phyloP scores from a whole-genome alignment of 2,329 filamentous ascomycete species.

The Calonectria ilicicola region DNA sequence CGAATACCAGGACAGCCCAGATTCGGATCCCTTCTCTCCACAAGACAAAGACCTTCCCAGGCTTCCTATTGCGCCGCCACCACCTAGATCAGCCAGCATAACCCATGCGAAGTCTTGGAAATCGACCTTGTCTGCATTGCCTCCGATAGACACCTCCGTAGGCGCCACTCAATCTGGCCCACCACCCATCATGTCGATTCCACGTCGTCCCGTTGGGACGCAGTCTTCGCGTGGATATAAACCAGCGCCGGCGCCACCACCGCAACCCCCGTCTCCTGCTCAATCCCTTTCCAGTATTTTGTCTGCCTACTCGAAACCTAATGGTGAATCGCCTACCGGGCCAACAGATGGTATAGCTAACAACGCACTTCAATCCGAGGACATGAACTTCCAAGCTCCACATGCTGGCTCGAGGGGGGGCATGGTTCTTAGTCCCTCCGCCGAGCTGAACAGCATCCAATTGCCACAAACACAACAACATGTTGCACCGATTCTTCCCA shows the following conservation, averaged over 20 bases:
- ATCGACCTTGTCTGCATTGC: constrained; percentile 38
- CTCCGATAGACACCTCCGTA: constrained; percentile 35
- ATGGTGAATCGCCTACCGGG: constrained; percentile 56
- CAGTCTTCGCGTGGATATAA: constrained; percentile 24
- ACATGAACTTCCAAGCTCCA: constrained; percentile 39
- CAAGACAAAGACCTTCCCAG: constrained; percentile 38
- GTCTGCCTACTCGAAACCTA: constrained; percentile 65
- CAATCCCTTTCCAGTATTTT: constrained; percentile 65
- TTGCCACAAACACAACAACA: constrained; percentile 32
- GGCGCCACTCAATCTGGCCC: constrained; percentile 31
- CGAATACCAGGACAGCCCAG: constrained; percentile 32
- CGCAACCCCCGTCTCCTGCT: constrained; percentile 46
- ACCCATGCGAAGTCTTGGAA: constrained; percentile 36
- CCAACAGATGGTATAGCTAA: constrained; percentile 53
- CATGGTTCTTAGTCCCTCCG: constrained; percentile 31
- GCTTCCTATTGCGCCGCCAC: constrained; percentile 37
- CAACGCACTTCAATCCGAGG: constrained; percentile 37
- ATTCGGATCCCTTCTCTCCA: constrained; percentile 31
- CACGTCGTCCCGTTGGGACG: constrained; percentile 39
- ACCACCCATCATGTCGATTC: constrained; percentile 40
- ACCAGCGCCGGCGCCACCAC: constrained; percentile 25
- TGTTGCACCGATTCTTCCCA: constrained; percentile 33
- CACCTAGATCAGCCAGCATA: constrained; percentile 41
- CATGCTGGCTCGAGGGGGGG: constrained; percentile 36
- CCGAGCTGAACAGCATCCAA: constrained; percentile 18